phyloP scores from a whole-genome alignment of 495 filamentous ascomycete species.

The Letharia lupina region DNA sequence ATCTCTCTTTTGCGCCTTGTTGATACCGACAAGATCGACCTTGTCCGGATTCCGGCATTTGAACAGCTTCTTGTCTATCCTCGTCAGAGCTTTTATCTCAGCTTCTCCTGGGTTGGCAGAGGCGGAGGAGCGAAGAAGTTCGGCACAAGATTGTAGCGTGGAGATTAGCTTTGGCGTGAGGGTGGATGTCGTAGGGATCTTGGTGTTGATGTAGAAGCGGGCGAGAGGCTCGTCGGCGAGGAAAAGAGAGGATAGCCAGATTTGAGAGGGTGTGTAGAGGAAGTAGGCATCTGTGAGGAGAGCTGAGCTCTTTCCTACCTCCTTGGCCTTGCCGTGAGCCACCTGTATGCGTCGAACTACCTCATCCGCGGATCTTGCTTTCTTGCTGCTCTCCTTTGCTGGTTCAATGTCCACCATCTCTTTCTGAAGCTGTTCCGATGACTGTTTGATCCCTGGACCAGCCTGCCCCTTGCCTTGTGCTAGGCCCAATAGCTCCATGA shows the following conservation, averaged over 20 bases:
- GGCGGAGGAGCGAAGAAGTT: conserved; percentile 33
- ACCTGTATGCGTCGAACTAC: conserved; percentile 44
- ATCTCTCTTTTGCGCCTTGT: conserved; percentile 39
- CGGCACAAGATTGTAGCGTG: conserved; percentile 39
- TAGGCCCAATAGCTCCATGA: conserved; percentile 72
- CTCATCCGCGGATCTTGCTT: conserved; percentile 12
- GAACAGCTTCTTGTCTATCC: conserved; percentile 63
- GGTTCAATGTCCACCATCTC: conserved; percentile 29
- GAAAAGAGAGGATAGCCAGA: conserved; percentile 73
- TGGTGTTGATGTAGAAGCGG: conserved; percentile 63
- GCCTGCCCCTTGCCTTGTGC: conserved; percentile 43
- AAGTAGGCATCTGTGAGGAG: conserved; percentile 90
- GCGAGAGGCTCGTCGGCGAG: conserved; percentile 66
- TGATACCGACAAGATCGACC: conserved; percentile 32
- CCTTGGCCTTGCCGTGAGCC: conserved; percentile 62
- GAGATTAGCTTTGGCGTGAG: conserved; percentile 36
- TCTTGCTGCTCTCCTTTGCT: conserved; percentile 10
- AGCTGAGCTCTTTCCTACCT: conserved; percentile 67
- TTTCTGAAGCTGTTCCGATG: conserved; percentile 34
- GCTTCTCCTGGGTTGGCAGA: conserved; percentile 35
- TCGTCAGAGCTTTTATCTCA: conserved; percentile 45
- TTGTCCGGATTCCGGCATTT: conserved; percentile 70
- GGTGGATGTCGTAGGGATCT: conserved; percentile 41
- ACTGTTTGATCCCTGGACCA: conserved; percentile 32
- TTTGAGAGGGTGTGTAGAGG: conserved; percentile 89